phyloP scores from a whole-genome alignment of 108 stramenopile species.

The Nannochloropsis salina region DNA sequence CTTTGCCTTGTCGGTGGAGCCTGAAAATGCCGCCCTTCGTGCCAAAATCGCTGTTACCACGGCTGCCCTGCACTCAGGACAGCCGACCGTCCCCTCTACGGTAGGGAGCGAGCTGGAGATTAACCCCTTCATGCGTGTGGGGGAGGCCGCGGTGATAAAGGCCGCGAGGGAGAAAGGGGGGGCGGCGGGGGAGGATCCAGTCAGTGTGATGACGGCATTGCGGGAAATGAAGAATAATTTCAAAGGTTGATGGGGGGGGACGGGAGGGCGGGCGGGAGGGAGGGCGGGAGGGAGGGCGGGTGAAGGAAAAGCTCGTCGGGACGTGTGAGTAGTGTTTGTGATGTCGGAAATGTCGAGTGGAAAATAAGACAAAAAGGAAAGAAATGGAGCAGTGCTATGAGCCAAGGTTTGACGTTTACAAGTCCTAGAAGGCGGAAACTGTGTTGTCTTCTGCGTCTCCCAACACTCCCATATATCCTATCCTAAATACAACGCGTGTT shows the following conservation, averaged over 20 bases:
- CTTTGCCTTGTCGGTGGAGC: slow-evolving; percentile 61
- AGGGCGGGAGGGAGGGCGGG: not conserved
- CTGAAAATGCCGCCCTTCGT: slow-evolving; percentile 50
- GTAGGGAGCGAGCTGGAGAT: slow-evolving; percentile 52
- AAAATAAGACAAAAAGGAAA: no score
- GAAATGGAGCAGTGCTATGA: no score
- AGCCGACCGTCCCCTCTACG: slow-evolving; percentile 45
- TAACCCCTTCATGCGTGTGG: slow-evolving; percentile 64
- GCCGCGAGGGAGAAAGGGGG: slow-evolving; percentile 23
- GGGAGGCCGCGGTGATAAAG: slow-evolving; percentile 23
- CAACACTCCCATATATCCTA: no score
- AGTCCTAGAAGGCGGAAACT: no score
- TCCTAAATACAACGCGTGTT: no score
- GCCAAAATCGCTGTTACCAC: slow-evolving; percentile 44
- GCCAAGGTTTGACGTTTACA: no score
- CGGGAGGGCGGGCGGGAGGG: no score
- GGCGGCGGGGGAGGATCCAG: slow-evolving; percentile 24
- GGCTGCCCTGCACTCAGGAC: slow-evolving; percentile 23
- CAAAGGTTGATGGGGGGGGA: no score
- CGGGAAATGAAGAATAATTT: slow-evolving; percentile 50
- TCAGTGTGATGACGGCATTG: slow-evolving; percentile 30
- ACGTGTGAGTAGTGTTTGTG: no score
- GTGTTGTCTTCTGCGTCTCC: no score
- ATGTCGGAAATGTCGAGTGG: no score
- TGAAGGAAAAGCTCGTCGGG: no score